Conservation (phyloP, 2,329 filamentous ascomycete species). For the Verticillium tricorpus region DNA sequence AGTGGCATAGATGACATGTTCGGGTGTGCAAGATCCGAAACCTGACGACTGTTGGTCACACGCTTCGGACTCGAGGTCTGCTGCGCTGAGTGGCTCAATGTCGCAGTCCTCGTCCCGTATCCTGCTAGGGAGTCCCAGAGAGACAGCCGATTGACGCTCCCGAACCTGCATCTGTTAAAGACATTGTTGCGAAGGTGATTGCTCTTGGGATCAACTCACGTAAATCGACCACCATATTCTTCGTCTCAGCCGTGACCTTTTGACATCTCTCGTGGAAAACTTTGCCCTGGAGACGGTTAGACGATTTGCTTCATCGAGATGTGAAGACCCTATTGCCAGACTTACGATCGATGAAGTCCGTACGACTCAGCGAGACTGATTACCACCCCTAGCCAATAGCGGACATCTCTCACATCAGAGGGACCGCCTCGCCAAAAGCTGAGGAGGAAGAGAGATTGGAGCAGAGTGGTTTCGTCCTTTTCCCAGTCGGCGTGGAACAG, state of each 20-base stretch:
- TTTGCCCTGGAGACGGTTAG: background rate
- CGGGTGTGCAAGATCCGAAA: conserved; percentile 24
- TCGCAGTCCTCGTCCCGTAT: conserved; percentile 35
- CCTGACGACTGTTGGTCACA: conserved; percentile 14
- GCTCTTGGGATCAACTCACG: background rate
- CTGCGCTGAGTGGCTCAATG: conserved; percentile 25
- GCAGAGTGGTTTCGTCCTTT: conserved; percentile 41
- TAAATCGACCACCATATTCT: conserved; percentile 53
- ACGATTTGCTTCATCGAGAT: rapidly evolving
- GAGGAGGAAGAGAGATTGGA: conserved; percentile 49
- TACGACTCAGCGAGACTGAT: conserved; percentile 47
- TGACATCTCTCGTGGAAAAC: conserved; percentile 2
- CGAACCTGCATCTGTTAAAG: conserved; percentile 20
- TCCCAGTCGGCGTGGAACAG: conserved; percentile 51
- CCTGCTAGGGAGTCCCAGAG: conserved; percentile 28
- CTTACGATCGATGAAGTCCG: conserved; percentile 33
- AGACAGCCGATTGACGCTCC: conserved; percentile 31
- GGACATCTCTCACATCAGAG: conserved; percentile 39
- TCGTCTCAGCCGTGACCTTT: conserved; percentile 32
- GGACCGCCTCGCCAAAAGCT: conserved; percentile 52
- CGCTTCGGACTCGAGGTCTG: conserved; percentile 26
- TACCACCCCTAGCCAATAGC: conserved; percentile 46
- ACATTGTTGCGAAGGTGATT: background rate
- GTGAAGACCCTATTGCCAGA: conserved; percentile 11
- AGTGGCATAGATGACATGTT: conserved; percentile 29